Base-by-base conservation (phyloP, 139 green algal species). In the Trebouxia sp. region DNA sequence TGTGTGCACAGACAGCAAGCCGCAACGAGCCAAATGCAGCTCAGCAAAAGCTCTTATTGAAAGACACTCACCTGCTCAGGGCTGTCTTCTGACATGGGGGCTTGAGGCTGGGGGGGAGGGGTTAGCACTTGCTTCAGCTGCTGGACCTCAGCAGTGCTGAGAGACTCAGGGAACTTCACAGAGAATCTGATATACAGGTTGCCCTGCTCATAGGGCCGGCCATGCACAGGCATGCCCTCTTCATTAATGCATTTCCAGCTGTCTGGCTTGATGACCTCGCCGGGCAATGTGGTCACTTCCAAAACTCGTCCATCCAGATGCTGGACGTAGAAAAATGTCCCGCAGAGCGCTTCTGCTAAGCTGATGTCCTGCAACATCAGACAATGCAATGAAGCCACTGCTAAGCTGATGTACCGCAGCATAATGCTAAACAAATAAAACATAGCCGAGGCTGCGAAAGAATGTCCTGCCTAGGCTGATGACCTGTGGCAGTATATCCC, bases 191-290 rank as follows among this genome's bases (percentile, higher is more conserved):
- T 89, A 83, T 98, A 98, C 65, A 98, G 80, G 89, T 98, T 97
- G 80, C 95, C 95, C 87, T 97, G 97, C 80, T 95, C 80, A 87
- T 93, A 98, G 24, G 97, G 94, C 30, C 90, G 87, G 32, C 90
- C 90, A 70, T 98, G 94, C 22, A 94, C 86, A 0, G 97, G 97
- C 97, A 99, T 99, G 81, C 97, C 97, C 88, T 99, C 97, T 38
- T 97, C 92, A 6, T 92, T 67, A 47, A 97, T 89, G 65, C 85
- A 91, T 82, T 85, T 84, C 89, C 91, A 97, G 51, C 82, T 86
- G 84, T 92, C 88, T n/a, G 96, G 96, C 88, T 95, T 98, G 85
- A 99, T 95, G 10, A 99, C 92, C 82, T 97, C 87, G 20, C 69
- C 69, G 26, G 85, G 43, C 26, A 76, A 26, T 15, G 48, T 86